Evolutionary conservation across 768 basidiomycete genomes (phyloP).

Genomic region (Gyrodon lividus): DNA sequence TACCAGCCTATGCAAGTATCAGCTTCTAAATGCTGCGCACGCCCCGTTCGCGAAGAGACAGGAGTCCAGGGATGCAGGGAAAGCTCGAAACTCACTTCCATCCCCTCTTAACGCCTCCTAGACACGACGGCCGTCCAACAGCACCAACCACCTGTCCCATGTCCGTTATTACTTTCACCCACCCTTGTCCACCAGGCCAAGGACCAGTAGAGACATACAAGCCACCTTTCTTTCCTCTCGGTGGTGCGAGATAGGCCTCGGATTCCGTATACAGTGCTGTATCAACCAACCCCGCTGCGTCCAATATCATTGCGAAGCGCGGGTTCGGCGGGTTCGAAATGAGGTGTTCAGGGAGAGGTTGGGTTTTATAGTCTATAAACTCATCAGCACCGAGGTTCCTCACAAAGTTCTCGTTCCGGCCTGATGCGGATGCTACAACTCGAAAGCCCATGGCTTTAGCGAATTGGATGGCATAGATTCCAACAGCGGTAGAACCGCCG

Average conservation of each 20-base stretch:
- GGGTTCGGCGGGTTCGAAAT: constrained; percentile 42
- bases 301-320: constrained; percentile 58
- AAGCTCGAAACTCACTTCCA: constrained; percentile 40
- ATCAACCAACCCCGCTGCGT: constrained; percentile 53
- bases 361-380: constrained; percentile 64
- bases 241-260: constrained; percentile 46
- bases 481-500: constrained; percentile 69
- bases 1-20: constrained; percentile 32
- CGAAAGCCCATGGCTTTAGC: constrained; percentile 62
- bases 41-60: too few relatives aligned
- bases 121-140: constrained; percentile 39
- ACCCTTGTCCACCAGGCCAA: constrained; percentile 30
- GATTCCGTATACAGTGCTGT: constrained; percentile 49
- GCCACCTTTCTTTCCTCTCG: constrained; percentile 38
- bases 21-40: neutral
- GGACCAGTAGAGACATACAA: constrained; percentile 55
- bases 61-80: too few relatives aligned
- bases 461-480: constrained; percentile 68
- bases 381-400: constrained; percentile 62
- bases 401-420: constrained; percentile 58
- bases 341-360: constrained; percentile 49
- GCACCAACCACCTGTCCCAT: neutral
- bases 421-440: constrained; percentile 61
- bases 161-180: constrained; percentile 5
- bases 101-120: constrained; percentile 51